phyloP scores from a whole-genome alignment of 805 yeast species.

The Saccharomycopsis malanga region DNA sequence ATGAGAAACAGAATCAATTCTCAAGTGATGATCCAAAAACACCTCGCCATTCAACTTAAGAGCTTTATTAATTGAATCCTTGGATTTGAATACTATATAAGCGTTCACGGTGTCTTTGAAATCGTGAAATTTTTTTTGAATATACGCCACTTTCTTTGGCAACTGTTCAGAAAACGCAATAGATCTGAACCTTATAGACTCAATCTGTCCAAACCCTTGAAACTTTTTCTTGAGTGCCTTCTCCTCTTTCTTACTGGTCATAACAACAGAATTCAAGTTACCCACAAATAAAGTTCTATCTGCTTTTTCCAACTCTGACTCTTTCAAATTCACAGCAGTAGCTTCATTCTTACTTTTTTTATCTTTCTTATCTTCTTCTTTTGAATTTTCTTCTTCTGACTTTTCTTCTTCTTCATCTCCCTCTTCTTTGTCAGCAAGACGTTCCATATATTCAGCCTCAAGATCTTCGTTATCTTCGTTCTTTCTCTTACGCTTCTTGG shows the following conservation, averaged over 20 bases:
- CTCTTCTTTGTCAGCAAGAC: conserved; percentile 7
- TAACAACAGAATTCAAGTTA: conserved; percentile 60
- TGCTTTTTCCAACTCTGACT: conserved; percentile 64
- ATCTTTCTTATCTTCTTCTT: background rate
- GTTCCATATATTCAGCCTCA: conserved; percentile 18
- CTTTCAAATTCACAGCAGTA: conserved; percentile 15
- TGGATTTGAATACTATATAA: conserved; percentile 67
- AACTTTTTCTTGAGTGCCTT: conserved; percentile 65
- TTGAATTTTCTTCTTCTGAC: conserved; percentile 13
- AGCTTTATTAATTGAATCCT: conserved; percentile 38
- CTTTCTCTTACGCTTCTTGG: conserved; percentile 14
- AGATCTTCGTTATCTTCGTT: conserved; percentile 23
- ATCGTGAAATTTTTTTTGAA: conserved; percentile 63
- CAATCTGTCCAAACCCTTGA: conserved; percentile 37
- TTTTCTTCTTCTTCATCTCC: conserved; percentile 9
- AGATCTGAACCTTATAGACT: conserved; percentile 84
- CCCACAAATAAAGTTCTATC: conserved; percentile 85
- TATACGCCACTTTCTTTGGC: conserved; percentile 89
- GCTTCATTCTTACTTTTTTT: conserved; percentile 1
- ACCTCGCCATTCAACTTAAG: conserved; percentile 55
- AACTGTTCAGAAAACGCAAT: conserved; percentile 80
- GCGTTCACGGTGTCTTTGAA: conserved; percentile 80
- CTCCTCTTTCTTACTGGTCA: conserved; percentile 53
- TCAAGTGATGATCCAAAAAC: conserved; percentile 66
- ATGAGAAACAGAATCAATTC: conserved; percentile 91